Conservation (phyloP, 352 stramenopile species). For the Globisporangium perplexum region DNA sequence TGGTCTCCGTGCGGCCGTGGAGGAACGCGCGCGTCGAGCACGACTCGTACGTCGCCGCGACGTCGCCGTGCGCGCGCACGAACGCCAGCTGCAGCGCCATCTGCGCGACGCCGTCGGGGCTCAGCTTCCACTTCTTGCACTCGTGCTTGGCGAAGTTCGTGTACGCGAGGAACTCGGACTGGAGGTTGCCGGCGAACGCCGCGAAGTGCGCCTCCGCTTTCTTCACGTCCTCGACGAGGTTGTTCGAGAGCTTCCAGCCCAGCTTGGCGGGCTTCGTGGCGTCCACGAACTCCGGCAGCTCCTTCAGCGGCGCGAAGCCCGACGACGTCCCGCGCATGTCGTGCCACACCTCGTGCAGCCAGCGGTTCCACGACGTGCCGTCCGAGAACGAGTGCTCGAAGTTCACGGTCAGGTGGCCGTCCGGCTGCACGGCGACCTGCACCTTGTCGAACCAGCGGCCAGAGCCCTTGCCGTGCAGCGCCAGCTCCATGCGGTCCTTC, state of each 20-base stretch:
- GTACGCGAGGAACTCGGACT: constrained; percentile 81
- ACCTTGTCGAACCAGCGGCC: constrained; percentile 94
- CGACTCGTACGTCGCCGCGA: constrained; percentile 89
- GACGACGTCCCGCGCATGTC: constrained; percentile 82
- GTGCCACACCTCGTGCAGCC: constrained; percentile 89
- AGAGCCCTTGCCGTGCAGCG: constrained; percentile 76
- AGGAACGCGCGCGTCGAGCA: constrained; percentile 89
- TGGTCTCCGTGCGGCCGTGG: constrained; percentile 91
- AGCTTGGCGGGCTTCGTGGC: constrained; percentile 43
- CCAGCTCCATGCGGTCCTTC: constrained; percentile 73
- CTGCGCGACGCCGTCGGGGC: constrained; percentile 87
- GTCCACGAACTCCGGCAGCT: constrained; percentile 52
- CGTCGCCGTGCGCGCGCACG: constrained; percentile 62
- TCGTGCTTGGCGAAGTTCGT: constrained; percentile 86
- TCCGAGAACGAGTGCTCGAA: constrained; percentile 94
- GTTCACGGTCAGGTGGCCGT: constrained; percentile 89
- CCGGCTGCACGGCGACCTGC: constrained; percentile 78
- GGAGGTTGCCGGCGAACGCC: constrained; percentile 57
- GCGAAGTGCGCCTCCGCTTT: constrained; percentile 65
- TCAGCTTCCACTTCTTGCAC: constrained; percentile 91
- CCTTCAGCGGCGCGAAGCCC: constrained; percentile 55
- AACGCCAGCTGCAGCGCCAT: constrained; percentile 92
- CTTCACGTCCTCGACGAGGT: constrained; percentile 68
- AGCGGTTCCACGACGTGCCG: constrained; percentile 90
- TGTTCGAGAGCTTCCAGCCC: constrained; percentile 73